Conservation (phyloP, 2,329 filamentous ascomycete species). For the Alternaria gansuensis region DNA sequence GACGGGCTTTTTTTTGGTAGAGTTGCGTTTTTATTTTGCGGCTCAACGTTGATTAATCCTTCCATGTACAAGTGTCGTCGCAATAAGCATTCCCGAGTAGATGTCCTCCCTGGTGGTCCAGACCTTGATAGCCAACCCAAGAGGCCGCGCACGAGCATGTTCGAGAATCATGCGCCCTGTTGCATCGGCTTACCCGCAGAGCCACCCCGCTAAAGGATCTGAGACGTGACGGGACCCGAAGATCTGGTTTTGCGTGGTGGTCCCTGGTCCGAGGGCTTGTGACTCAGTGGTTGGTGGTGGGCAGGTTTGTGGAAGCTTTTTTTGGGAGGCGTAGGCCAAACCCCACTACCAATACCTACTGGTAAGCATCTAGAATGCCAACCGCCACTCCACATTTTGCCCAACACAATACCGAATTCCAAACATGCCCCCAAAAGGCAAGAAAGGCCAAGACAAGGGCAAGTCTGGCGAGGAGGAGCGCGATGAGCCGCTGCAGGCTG, state of each 20-base stretch:
- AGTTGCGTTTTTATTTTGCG: background rate
- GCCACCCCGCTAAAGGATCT: slow-evolving; percentile 34
- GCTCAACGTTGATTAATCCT: background rate
- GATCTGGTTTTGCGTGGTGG: slow-evolving; percentile 27
- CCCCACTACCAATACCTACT: slow-evolving; percentile 30
- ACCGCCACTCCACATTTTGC: slow-evolving; percentile 20
- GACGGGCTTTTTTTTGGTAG: background rate
- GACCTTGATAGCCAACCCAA: slow-evolving; percentile 34
- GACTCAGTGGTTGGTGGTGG: slow-evolving; percentile 28
- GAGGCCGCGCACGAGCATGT: slow-evolving; percentile 32
- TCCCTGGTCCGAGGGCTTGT: slow-evolving; percentile 22
- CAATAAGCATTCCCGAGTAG: slow-evolving; percentile 48
- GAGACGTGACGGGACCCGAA: slow-evolving; percentile 34
- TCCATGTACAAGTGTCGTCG: slow-evolving; percentile 36
- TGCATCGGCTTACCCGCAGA: slow-evolving; percentile 38
- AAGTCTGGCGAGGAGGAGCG: slow-evolving; percentile 64
- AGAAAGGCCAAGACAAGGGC: slow-evolving; percentile 54
- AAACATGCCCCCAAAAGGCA: slow-evolving; percentile 60
- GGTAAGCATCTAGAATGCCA: slow-evolving; percentile 22
- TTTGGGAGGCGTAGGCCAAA: slow-evolving; percentile 15
- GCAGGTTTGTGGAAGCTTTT: slow-evolving; percentile 24
- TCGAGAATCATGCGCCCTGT: slow-evolving; percentile 23
- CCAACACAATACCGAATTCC: background rate
- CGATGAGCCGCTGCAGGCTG: slow-evolving; percentile 70
- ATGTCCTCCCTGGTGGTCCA: slow-evolving; percentile 38